These are phyloP conservation scores for Nyssa sinensis DNA, from an alignment of 148 eudicot species.

Conservation along the genomic window DNA sequence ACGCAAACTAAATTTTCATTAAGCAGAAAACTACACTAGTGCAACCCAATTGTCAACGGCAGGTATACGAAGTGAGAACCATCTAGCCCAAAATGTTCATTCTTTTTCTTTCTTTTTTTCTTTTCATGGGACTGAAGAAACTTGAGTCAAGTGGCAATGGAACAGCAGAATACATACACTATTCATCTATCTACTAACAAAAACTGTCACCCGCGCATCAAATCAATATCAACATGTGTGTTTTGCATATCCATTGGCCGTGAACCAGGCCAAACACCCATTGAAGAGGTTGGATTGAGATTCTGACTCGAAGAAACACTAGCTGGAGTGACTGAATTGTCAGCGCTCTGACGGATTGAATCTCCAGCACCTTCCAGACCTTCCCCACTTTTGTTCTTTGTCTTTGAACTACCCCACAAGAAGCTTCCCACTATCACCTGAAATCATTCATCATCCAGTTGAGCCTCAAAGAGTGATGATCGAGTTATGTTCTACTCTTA, in stretches of 20 bases:
- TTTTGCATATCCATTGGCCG: constrained; percentile 48
- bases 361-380: constrained; percentile 32
- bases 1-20: constrained; percentile 2
- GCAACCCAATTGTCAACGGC: constrained; percentile 2
- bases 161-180: constrained; percentile 5
- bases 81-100: background rate
- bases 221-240: constrained; percentile 50
- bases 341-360: constrained; percentile 25
- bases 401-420: constrained; percentile 41
- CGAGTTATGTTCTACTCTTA: background rate
- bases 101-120: background rate
- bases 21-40: background rate
- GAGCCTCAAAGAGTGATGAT: background rate
- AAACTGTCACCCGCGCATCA: constrained; percentile 54
- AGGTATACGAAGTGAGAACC: background rate
- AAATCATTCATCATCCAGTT: constrained; percentile 9
- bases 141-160: background rate
- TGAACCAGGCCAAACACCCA: constrained; percentile 52
- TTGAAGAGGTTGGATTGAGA: constrained; percentile 35
- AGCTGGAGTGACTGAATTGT: constrained; percentile 29
- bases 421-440: constrained; percentile 80
- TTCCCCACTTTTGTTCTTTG: constrained; percentile 47
- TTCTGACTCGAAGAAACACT: constrained; percentile 41
- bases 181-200: constrained; percentile 3
- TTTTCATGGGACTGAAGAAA: constrained; percentile 6